These are phyloP conservation scores for Euphorbia pulcherrima DNA, from an alignment of 345 rosid species.

Conservation along the genomic window DNA sequence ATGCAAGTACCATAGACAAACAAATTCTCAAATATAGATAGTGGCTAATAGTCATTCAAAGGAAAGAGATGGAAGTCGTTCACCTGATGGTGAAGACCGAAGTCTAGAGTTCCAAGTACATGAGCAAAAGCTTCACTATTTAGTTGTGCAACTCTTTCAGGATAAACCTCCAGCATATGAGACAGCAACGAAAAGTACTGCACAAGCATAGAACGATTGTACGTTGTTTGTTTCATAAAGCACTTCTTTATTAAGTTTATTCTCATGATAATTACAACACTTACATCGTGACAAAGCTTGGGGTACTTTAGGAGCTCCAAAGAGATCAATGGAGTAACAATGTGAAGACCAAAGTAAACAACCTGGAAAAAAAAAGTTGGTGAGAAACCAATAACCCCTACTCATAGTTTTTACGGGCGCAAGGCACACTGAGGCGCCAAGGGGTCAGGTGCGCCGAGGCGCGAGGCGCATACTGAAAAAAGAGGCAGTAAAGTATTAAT, in stretches of 20 bases:
- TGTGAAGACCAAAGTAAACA: slow-evolving; percentile 87
- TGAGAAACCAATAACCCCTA: slow-evolving; percentile 27
- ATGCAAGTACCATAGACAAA: background rate
- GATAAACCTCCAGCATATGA: slow-evolving; percentile 94
- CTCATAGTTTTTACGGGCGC: no score
- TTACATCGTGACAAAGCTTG: slow-evolving; percentile 95
- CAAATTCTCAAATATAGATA: background rate
- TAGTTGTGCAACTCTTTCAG: slow-evolving; percentile 76
- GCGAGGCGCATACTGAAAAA: no score
- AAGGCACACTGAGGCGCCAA: no score
- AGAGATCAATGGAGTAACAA: slow-evolving; percentile 79
- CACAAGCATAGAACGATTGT: slow-evolving; percentile 27
- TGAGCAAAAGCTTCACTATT: slow-evolving; percentile 69
- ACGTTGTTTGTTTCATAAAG: slow-evolving; percentile 19
- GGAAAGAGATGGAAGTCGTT: slow-evolving; percentile 1
- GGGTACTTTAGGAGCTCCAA: slow-evolving; percentile 94
- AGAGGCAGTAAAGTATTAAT: no score
- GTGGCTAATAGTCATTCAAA: background rate
- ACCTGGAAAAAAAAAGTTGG: slow-evolving; percentile 60
- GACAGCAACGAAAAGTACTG: slow-evolving; percentile 85
- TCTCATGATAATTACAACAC: slow-evolving; percentile 22
- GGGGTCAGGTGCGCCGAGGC: no score
- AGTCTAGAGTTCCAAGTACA: slow-evolving; percentile 75
- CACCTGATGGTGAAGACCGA: slow-evolving; percentile 97
- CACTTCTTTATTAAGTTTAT: background rate